phyloP scores from a whole-genome alignment of 768 basidiomycete genomes.

The Macrolepiota fuliginosa region DNA sequence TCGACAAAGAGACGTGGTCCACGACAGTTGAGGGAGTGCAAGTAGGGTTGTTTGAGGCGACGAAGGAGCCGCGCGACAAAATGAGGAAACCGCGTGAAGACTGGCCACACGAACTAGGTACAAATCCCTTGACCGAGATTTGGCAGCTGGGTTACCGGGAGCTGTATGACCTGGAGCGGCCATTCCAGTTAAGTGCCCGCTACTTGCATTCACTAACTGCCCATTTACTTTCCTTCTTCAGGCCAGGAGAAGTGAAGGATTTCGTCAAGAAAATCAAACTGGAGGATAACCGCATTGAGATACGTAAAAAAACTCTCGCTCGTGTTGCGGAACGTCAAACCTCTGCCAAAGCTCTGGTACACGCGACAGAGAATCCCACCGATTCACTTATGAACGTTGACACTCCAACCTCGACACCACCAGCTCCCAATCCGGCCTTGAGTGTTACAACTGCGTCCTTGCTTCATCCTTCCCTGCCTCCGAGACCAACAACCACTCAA shows the following conservation, averaged over 20 bases:
- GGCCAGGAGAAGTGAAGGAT: slow-evolving; percentile 72
- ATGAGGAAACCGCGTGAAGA: slow-evolving; percentile 57
- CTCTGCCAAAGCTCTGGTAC: slow-evolving; percentile 12
- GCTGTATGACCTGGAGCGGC: slow-evolving; percentile 57
- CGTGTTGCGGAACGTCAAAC: slow-evolving; percentile 29
- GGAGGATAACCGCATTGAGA: slow-evolving; percentile 61
- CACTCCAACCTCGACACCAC: slow-evolving; percentile 13
- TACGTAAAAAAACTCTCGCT: slow-evolving; percentile 41
- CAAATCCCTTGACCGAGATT: slow-evolving; percentile 71
- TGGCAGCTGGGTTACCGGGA: slow-evolving; percentile 82
- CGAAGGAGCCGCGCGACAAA: slow-evolving; percentile 44
- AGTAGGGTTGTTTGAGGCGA: slow-evolving; percentile 62
- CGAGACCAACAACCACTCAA: slow-evolving; percentile 24
- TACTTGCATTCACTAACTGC: slow-evolving; percentile 8
- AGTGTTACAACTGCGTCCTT: slow-evolving; percentile 33
- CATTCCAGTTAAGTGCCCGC: slow-evolving; percentile 54
- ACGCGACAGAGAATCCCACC: not conserved
- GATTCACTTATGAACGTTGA: slow-evolving; percentile 18
- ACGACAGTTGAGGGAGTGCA: slow-evolving; percentile 45
- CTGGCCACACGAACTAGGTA: slow-evolving; percentile 67
- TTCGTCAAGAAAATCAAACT: slow-evolving; percentile 70
- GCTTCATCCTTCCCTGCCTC: slow-evolving; percentile 69
- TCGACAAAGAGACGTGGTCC: slow-evolving; percentile 71
- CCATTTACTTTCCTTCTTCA: slow-evolving; percentile 22
- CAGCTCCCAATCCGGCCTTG: slow-evolving; percentile 25